Evolutionary conservation across 2,329 filamentous ascomycete genomes (phyloP).

Genomic region (Penicillium sp.): DNA sequence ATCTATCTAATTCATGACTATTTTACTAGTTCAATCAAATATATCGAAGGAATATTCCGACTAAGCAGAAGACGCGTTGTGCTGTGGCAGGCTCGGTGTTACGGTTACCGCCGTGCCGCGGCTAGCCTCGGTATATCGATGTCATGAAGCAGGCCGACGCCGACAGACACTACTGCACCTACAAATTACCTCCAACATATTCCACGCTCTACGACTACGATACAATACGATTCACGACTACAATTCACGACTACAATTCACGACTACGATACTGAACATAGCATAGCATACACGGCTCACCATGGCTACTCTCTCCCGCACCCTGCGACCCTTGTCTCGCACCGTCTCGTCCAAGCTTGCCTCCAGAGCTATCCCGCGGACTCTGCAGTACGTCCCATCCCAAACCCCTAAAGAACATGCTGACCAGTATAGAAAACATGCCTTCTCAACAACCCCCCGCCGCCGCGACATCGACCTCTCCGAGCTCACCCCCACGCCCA

Average conservation of each 20-base stretch:
- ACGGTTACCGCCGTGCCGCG: slow-evolving; percentile 10
- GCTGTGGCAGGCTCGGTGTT: not conserved
- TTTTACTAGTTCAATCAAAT: not conserved
- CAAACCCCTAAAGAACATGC: not conserved
- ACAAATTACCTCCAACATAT: too few species aligned
- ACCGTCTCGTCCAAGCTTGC: slow-evolving; percentile 36
- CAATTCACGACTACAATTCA: too few species aligned
- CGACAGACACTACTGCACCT: not conserved
- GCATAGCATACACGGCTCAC: slow-evolving; percentile 12
- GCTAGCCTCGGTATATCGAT: slow-evolving; percentile 8
- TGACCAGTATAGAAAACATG: slow-evolving; percentile 36
- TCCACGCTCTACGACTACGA: not conserved
- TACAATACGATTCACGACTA: too few species aligned
- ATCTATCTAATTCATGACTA: not conserved
- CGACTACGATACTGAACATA: too few species aligned
- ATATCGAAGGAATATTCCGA: too few species aligned
- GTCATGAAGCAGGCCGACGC: not conserved
- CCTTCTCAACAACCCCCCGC: slow-evolving; percentile 58
- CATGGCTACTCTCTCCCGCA: slow-evolving; percentile 49
- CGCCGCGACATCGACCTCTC: slow-evolving; percentile 62
- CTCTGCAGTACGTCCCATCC: slow-evolving; percentile 43
- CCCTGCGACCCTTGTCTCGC: slow-evolving; percentile 44
- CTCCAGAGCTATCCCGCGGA: slow-evolving; percentile 33
- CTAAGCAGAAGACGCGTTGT: too few species aligned
- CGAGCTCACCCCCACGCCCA: slow-evolving; percentile 81